Evolutionary conservation across 2,329 filamentous ascomycete species (phyloP).

Genomic region (Nemania serpens): DNA sequence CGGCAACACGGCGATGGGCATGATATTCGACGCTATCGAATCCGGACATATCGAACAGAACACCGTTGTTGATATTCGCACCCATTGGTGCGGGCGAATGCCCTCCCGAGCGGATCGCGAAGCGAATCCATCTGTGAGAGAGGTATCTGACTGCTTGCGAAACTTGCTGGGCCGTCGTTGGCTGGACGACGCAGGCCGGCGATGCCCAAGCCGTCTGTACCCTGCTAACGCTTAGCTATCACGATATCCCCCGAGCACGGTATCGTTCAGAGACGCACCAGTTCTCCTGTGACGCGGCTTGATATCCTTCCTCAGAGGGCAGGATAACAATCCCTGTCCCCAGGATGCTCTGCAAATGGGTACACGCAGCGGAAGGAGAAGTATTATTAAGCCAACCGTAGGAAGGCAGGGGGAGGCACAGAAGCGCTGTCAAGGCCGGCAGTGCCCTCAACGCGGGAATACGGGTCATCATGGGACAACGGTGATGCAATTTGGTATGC

Average conservation of each 20-base stretch:
- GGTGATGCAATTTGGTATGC: neutral
- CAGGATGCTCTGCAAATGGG: constrained; percentile 19
- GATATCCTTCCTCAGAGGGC: constrained; percentile 15
- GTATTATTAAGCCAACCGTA: constrained; percentile 9
- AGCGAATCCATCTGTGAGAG: constrained; percentile 24
- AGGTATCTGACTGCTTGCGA: constrained; percentile 28
- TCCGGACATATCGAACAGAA: constrained; percentile 32
- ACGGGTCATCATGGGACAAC: constrained; percentile 10
- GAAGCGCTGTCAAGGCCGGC: constrained; percentile 9
- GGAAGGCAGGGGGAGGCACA: constrained; percentile 11
- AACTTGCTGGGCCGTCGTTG: constrained; percentile 27
- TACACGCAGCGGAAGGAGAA: constrained; percentile 16
- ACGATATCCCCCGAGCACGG: neutral
- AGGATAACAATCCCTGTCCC: constrained; percentile 20
- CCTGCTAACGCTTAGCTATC: constrained; percentile 20
- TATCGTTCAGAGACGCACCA: constrained; percentile 9
- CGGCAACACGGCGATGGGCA: constrained; percentile 25
- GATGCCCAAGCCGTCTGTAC: constrained; percentile 35
- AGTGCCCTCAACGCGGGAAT: neutral
- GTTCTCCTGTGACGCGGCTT: constrained; percentile 15
- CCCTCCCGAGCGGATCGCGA: constrained; percentile 35
- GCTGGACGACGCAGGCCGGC: constrained; percentile 33
- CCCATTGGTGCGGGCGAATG: constrained; percentile 32
- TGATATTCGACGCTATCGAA: constrained; percentile 33
- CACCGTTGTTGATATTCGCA: constrained; percentile 34